Percentiles rank a stretch among this genome's conserved stretches.
Conservation (phyloP, 495 filamentous ascomycete species). For the Neurospora terricola region DNA sequence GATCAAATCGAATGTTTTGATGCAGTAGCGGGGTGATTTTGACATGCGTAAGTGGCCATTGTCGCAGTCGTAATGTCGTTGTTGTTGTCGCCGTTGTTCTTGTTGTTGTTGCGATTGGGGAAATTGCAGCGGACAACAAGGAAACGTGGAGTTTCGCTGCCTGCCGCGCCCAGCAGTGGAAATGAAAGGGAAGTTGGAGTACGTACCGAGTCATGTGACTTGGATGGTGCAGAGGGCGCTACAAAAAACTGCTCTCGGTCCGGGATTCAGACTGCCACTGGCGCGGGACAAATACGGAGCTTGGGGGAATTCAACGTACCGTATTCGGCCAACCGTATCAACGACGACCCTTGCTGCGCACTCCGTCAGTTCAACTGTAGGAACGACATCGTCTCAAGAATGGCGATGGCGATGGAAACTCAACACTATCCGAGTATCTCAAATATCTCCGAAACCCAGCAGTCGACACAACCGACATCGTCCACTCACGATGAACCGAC, state of each 20-base stretch:
- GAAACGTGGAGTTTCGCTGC: not conserved
- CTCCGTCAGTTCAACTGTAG: not conserved
- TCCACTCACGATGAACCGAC: not conserved
- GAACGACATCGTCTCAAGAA: not conserved
- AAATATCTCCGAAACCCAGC: not conserved
- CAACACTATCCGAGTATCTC: not conserved
- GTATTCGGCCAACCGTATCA: not conserved
- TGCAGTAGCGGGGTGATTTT: not conserved
- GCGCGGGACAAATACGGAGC: not conserved
- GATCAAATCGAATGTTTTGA: not conserved
- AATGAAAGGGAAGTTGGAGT: not conserved
- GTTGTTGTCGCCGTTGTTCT: not conserved
- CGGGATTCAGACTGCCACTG: not conserved
- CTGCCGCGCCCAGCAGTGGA: not conserved
- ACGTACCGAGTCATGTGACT: not conserved
- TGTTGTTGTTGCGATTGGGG: not conserved
- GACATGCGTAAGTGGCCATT: not conserved
- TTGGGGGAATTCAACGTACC: not conserved
- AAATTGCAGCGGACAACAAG: not conserved
- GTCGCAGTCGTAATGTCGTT: not conserved
- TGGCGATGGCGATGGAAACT: not conserved
- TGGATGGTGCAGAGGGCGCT: not conserved
- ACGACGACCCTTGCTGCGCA: not conserved
- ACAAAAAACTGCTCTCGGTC: not conserved
- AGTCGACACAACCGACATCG: not conserved